Evolutionary conservation across 2,329 filamentous ascomycete genomes (phyloP).

Genomic region (Gyromitra esculenta): DNA sequence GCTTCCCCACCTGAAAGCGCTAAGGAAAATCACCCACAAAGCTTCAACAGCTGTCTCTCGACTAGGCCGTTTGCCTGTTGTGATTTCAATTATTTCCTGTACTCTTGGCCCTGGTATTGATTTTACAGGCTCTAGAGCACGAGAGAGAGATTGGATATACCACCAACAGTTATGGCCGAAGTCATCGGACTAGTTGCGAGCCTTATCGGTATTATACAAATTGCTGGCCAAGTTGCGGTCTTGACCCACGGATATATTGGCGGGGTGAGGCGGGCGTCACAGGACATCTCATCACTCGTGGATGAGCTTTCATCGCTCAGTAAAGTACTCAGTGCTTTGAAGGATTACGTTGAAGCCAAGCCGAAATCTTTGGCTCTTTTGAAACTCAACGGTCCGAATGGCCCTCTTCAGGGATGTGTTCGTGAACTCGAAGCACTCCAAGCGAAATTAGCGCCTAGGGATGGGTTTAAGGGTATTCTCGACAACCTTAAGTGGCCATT

Average conservation of each 20-base stretch:
- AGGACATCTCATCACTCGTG: slow-evolving; percentile 14
- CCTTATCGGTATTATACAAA: slow-evolving; percentile 13
- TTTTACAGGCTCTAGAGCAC: background rate
- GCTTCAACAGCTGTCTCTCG: background rate
- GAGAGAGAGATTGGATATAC: background rate
- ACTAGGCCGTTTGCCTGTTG: background rate
- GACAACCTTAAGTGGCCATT: slow-evolving; percentile 28
- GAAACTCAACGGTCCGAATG: slow-evolving; percentile 1
- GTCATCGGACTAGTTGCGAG: slow-evolving; percentile 13
- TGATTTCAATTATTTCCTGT: background rate
- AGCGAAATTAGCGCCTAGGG: slow-evolving; percentile 4
- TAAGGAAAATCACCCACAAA: background rate
- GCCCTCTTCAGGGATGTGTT: slow-evolving; percentile 18
- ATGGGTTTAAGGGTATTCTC: slow-evolving; percentile 5
- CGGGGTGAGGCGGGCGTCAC: slow-evolving; percentile 23
- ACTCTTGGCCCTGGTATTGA: background rate
- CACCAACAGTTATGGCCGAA: slow-evolving; percentile 6
- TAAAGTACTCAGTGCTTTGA: slow-evolving; percentile 25
- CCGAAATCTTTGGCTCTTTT: slow-evolving; percentile 21
- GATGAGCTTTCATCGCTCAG: slow-evolving; percentile 22
- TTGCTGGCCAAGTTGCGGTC: slow-evolving; percentile 11
- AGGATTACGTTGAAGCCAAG: slow-evolving; percentile 23
- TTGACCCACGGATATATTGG: slow-evolving; percentile 30
- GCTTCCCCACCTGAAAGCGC: no score
- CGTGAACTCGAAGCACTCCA: slow-evolving; percentile 17